phyloP scores from a whole-genome alignment of 2,329 filamentous ascomycete genomes.

The Neophaeococcomyces aloes region DNA sequence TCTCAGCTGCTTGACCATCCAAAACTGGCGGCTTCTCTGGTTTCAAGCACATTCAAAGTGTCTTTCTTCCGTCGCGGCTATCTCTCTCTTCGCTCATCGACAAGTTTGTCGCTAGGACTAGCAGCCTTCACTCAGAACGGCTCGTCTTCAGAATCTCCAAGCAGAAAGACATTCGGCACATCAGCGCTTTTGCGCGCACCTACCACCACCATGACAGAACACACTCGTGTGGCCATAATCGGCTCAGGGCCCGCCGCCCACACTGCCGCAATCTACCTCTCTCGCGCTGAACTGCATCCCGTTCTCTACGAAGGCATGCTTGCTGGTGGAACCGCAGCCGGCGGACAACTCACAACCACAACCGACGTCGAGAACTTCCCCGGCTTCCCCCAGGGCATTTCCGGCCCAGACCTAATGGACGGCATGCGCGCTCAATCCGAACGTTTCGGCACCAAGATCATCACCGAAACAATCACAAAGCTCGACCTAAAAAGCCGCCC shows the following conservation, averaged over 20 bases:
- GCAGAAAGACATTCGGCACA: constrained; percentile 18
- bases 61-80: constrained; percentile 54
- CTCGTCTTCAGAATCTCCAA: constrained; percentile 27
- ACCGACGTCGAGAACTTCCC: constrained; percentile 98
- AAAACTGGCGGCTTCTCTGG: too few species aligned
- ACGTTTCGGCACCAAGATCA: constrained; percentile 83
- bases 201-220: constrained; percentile 55
- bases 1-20: background rate
- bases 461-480: constrained; percentile 82
- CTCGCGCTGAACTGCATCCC: constrained; percentile 86
- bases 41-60: constrained; percentile 12
- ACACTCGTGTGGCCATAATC: constrained; percentile 41
- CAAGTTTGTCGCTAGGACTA: constrained; percentile 62
- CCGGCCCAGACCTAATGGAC: constrained; percentile 85
- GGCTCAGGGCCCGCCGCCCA: constrained; percentile 96
- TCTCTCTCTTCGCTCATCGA: constrained; percentile 61
- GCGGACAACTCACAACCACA: constrained; percentile 93
- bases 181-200: constrained; percentile 27
- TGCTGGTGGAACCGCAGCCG: constrained; percentile 89
- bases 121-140: constrained; percentile 55
- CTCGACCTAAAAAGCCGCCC: constrained; percentile 75
- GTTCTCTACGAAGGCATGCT: constrained; percentile 97
- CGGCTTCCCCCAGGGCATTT: constrained; percentile 81
- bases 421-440: constrained; percentile 86
- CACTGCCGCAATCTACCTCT: constrained; percentile 92